phyloP scores from a whole-genome alignment of 805 yeast species.

The Yarrowia sp. region DNA sequence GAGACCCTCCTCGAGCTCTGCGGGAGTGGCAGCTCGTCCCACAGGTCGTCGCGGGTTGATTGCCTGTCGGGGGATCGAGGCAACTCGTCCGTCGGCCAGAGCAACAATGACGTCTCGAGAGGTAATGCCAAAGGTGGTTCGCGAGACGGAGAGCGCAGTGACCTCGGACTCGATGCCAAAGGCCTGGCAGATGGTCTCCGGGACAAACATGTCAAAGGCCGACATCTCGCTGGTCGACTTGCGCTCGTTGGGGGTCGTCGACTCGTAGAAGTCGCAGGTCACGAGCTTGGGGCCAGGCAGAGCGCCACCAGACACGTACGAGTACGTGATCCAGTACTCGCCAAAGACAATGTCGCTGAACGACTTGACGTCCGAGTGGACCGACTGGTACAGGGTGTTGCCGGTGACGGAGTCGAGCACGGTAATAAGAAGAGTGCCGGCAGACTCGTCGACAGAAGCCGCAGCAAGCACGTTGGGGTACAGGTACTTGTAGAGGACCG shows the following conservation, averaged over 20 bases:
- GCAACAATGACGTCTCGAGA: slow-evolving; percentile 61
- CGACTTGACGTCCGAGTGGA: slow-evolving; percentile 46
- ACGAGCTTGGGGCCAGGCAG: slow-evolving; percentile 56
- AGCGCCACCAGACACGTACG: slow-evolving; percentile 55
- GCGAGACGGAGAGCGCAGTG: slow-evolving; percentile 50
- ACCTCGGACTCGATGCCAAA: slow-evolving; percentile 62
- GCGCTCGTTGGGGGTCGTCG: slow-evolving; percentile 52
- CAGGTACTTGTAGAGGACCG: slow-evolving; percentile 79
- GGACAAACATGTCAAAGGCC: slow-evolving; percentile 44
- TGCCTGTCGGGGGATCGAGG: slow-evolving; percentile 66
- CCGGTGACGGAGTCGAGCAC: slow-evolving; percentile 74
- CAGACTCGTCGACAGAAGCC: slow-evolving; percentile 43
- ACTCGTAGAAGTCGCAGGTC: slow-evolving; percentile 78
- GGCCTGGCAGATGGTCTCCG: slow-evolving; percentile 53
- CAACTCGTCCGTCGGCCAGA: slow-evolving; percentile 59
- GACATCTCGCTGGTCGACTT: slow-evolving; percentile 38
- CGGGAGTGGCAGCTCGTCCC: slow-evolving; percentile 50
- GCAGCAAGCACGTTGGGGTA: slow-evolving; percentile 64
- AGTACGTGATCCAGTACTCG: slow-evolving; percentile 79
- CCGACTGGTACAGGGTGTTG: slow-evolving; percentile 48
- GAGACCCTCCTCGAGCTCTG: slow-evolving; percentile 59
- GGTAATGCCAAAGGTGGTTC: slow-evolving; percentile 65
- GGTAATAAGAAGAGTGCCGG: slow-evolving; percentile 45
- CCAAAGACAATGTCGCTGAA: slow-evolving; percentile 59
- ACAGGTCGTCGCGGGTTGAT: slow-evolving; percentile 68